Conservation (phyloP, 495 filamentous ascomycete genomes). For the Bryoglossum gracile region DNA sequence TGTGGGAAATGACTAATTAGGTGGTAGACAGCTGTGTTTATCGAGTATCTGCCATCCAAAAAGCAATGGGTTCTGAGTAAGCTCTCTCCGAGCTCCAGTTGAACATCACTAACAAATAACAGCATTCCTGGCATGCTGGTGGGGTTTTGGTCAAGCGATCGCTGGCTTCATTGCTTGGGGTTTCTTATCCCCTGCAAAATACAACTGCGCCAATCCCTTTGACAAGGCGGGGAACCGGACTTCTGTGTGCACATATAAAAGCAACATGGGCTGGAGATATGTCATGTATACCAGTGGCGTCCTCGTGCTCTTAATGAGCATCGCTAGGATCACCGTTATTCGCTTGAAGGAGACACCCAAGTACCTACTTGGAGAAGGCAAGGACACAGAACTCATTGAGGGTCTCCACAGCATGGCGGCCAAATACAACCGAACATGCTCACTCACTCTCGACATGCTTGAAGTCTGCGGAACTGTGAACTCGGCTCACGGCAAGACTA, state of each 20-base stretch:
- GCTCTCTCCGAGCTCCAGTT: background rate
- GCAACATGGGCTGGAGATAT: slow-evolving; percentile 83
- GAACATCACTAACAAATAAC: slow-evolving; percentile 1
- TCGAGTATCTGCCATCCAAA: slow-evolving; percentile 69
- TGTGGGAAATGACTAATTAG: slow-evolving; percentile 63
- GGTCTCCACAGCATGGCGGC: slow-evolving; percentile 54
- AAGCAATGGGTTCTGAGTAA: slow-evolving; percentile 67
- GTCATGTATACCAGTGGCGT: slow-evolving; percentile 58
- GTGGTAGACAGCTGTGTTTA: slow-evolving; percentile 67
- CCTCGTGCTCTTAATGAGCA: slow-evolving; percentile 57
- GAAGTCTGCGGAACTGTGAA: slow-evolving; percentile 41
- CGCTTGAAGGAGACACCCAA: slow-evolving; percentile 65
- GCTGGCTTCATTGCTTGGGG: slow-evolving; percentile 74
- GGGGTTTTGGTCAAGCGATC: slow-evolving; percentile 67
- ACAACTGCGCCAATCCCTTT: slow-evolving; percentile 48
- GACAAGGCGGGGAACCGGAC: slow-evolving; percentile 9
- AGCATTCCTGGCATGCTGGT: slow-evolving; percentile 64
- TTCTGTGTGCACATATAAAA: slow-evolving; percentile 48
- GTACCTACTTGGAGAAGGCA: slow-evolving; percentile 57
- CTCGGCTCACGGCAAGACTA: slow-evolving; percentile 32
- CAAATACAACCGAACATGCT: slow-evolving; percentile 55
- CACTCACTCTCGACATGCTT: slow-evolving; percentile 54
- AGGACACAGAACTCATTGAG: slow-evolving; percentile 53
- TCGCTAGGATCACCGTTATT: slow-evolving; percentile 61
- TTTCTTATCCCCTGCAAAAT: slow-evolving; percentile 45